Percentiles rank a stretch among this genome's conserved stretches.
Conservation (phyloP, 768 basidiomycete genomes). For the Trametes sanguinea region DNA sequence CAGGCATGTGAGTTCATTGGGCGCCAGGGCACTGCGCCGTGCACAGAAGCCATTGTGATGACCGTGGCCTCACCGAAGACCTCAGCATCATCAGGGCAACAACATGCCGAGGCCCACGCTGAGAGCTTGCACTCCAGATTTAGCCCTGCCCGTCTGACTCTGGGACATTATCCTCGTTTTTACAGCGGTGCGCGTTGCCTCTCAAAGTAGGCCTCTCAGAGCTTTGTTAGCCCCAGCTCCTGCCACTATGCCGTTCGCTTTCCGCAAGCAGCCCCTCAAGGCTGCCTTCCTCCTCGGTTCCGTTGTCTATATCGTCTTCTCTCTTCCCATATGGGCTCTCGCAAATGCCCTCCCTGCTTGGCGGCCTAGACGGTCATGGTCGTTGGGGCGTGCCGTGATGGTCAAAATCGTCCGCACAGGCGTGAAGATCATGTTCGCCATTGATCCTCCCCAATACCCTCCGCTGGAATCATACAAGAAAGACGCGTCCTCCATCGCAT, state of each 20-base stretch:
- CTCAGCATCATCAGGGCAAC: no score
- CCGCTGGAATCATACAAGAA: background rate
- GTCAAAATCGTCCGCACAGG: background rate
- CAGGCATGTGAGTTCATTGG: no score
- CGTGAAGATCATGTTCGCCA: background rate
- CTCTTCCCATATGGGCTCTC: constrained; percentile 11
- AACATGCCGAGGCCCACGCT: no score
- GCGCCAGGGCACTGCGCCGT: no score
- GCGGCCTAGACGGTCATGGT: constrained; percentile 16
- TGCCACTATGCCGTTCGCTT: background rate
- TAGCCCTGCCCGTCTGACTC: no score
- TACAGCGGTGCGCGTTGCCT: no score
- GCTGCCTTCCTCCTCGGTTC: background rate
- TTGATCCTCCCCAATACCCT: background rate
- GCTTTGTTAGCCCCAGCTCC: no score
- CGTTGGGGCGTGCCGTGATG: constrained; percentile 6
- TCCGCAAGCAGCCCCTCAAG: background rate
- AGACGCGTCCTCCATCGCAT: constrained; percentile 23
- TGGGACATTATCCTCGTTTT: no score
- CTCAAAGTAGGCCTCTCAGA: no score
- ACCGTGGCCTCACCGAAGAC: no score
- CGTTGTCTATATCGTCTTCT: background rate
- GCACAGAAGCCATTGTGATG: no score
- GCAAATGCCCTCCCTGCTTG: background rate
- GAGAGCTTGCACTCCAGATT: no score